Conservation (phyloP, 306 rosid genomes). For the Vigna nakashimae region DNA sequence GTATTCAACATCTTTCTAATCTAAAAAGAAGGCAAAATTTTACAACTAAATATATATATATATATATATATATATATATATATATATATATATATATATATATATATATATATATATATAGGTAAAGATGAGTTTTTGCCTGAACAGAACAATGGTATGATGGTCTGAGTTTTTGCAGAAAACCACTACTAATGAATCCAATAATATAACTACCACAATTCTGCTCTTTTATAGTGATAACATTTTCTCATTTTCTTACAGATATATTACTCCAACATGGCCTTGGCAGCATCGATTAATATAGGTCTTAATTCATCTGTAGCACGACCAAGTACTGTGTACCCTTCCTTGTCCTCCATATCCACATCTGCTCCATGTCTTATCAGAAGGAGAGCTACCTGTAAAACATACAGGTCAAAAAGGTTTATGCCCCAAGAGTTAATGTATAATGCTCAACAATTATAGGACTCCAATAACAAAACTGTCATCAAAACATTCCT, state of each 20-base stretch:
- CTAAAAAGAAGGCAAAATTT: neutral
- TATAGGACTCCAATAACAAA: no score
- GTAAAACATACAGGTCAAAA: neutral
- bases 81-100: no score
- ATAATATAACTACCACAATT: neutral
- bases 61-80: no score
- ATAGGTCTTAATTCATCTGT: conserved; percentile 61
- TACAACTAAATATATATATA: no score
- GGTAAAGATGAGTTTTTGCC: neutral
- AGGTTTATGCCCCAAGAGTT: no score
- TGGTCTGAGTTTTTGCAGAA: neutral
- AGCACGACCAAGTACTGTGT: conserved; percentile 93
- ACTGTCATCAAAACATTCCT: no score
- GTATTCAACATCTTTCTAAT: neutral
- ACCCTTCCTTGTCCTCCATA: conserved; percentile 90
- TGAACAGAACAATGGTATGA: neutral
- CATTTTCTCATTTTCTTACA: neutral
- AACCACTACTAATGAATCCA: neutral
- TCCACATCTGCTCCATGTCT: conserved; percentile 98
- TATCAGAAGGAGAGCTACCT: conserved; percentile 82
- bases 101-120: no score
- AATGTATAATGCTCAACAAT: no score
- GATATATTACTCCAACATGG: conserved; percentile 72
- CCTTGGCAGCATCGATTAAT: conserved; percentile 83
- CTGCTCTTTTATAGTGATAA: neutral